A percentile compares a stretch with the other conserved stretches of the same genome.
Conservation (phyloP, 2,329 filamentous ascomycete genomes). For the Thelonectria blattea region DNA sequence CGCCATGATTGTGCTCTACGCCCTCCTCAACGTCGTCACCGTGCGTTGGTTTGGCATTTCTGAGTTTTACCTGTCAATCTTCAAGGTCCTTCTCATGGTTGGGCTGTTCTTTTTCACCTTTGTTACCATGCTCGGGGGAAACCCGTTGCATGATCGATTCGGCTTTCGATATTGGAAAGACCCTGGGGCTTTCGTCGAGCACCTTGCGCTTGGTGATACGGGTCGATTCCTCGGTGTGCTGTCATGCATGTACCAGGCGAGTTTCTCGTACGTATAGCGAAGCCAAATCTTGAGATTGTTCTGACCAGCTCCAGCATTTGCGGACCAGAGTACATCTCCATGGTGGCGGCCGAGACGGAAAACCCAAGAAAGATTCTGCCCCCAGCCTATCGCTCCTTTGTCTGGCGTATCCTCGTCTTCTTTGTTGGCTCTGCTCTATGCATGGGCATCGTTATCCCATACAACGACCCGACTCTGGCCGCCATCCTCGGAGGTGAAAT, state of each 20-base stretch:
- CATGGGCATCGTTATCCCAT: conserved; percentile 19
- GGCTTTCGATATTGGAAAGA: conserved; percentile 19
- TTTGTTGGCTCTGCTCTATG: conserved; percentile 63
- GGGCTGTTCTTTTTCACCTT: conserved; percentile 11
- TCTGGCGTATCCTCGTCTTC: conserved; percentile 73
- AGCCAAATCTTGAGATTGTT: neutral
- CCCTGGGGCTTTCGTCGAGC: conserved; percentile 8
- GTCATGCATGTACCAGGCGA: conserved; percentile 18
- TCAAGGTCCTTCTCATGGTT: conserved; percentile 16
- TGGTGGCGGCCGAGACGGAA: conserved; percentile 15
- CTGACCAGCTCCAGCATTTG: conserved; percentile 5
- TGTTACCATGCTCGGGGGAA: conserved; percentile 8
- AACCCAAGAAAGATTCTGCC: conserved; percentile 68
- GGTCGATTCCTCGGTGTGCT: conserved; percentile 16
- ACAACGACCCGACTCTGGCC: conserved; percentile 7
- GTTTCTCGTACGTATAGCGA: conserved; percentile 9
- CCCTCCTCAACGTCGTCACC: conserved; percentile 46
- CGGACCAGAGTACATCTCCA: conserved; percentile 20
- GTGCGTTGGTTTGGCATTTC: conserved; percentile 12
- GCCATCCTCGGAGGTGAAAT: conserved; percentile 8
- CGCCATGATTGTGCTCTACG: conserved; percentile 18
- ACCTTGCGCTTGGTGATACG: neutral
- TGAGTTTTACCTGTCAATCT: conserved; percentile 9
- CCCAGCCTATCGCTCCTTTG: conserved; percentile 73
- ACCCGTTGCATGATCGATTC: conserved; percentile 7